phyloP scores from a whole-genome alignment of 2,329 filamentous ascomycete species.

The Cladophialophora exuberans region DNA sequence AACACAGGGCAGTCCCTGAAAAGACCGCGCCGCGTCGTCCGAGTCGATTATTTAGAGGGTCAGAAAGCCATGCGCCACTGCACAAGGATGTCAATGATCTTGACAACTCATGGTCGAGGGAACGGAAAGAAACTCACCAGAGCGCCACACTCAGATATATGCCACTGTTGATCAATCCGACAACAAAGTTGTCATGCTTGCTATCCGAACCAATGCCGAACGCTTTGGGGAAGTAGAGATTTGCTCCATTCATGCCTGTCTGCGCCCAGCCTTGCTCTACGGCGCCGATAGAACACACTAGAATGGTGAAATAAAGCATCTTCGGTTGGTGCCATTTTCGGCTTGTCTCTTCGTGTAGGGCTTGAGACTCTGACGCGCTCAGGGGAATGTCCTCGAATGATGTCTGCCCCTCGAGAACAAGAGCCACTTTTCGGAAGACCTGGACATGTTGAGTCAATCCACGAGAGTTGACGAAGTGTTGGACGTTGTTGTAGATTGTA shows the following conservation, averaged over 20 bases:
- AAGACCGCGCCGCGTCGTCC: constrained; percentile 73
- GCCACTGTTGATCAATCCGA: constrained; percentile 67
- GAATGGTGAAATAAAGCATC: constrained; percentile 55
- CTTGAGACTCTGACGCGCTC: constrained; percentile 44
- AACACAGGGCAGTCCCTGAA: constrained; percentile 62
- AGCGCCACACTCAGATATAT: constrained; percentile 57
- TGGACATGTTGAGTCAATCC: constrained; percentile 14
- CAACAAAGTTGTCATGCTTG: constrained; percentile 56
- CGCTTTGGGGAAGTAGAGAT: constrained; percentile 53
- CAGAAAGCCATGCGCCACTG: constrained; percentile 68
- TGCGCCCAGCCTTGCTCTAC: constrained; percentile 59
- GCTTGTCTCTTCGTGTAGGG: constrained; percentile 47
- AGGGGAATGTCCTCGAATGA: constrained; percentile 33
- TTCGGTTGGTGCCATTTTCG: constrained; percentile 56
- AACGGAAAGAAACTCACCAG: constrained; percentile 49
- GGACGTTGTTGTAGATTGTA: constrained; percentile 2
- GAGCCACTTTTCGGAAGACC: constrained; percentile 22
- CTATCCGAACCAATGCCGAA: constrained; percentile 50
- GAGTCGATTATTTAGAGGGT: constrained; percentile 70
- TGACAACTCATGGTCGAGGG: too few relatives aligned
- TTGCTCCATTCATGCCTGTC: constrained; percentile 57
- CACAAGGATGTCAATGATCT: constrained; percentile 21
- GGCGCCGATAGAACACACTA: constrained; percentile 56
- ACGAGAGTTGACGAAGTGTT: constrained; percentile 16
- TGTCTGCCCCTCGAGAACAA: constrained; percentile 18